Conservation (phyloP, 495 filamentous ascomycete species). For the Echria macrotheca region DNA sequence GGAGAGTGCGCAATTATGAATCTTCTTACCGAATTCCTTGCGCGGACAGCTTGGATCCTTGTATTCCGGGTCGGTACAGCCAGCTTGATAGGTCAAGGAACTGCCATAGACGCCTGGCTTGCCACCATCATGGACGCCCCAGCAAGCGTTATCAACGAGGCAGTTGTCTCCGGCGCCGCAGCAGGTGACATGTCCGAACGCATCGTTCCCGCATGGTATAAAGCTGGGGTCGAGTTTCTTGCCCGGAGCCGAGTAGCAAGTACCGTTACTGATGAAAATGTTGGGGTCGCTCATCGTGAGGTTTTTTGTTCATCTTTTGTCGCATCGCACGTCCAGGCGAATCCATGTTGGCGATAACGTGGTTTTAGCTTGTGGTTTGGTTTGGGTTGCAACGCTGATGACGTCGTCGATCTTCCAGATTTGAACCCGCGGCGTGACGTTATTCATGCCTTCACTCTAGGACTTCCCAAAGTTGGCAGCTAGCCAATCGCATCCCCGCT, state of each 20-base stretch:
- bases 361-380: too few species aligned
- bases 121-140: conserved; percentile 17
- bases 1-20: not conserved
- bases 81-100: conserved; percentile 22
- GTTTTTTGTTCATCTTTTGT: too few species aligned
- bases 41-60: conserved; percentile 19
- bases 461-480: too few species aligned
- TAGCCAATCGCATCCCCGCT: too few species aligned
- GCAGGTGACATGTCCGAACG: conserved; percentile 19
- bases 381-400: too few species aligned
- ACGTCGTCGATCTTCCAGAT: too few species aligned
- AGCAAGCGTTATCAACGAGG: conserved; percentile 20
- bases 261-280: conserved; percentile 24
- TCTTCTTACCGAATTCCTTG: conserved; percentile 16
- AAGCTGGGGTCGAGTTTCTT: conserved; percentile 20
- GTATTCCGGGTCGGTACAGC: conserved; percentile 24
- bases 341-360: too few species aligned
- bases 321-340: too few species aligned
- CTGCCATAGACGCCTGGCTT: too few species aligned
- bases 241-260: conserved; percentile 21
- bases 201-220: conserved; percentile 25
- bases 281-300: conserved; percentile 15
- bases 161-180: conserved; percentile 24
- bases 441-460: too few species aligned
- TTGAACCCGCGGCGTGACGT: too few species aligned